Evolutionary conservation across 495 filamentous ascomycete genomes (phyloP).

Genomic region (Annulohypoxylon maeteangense): DNA sequence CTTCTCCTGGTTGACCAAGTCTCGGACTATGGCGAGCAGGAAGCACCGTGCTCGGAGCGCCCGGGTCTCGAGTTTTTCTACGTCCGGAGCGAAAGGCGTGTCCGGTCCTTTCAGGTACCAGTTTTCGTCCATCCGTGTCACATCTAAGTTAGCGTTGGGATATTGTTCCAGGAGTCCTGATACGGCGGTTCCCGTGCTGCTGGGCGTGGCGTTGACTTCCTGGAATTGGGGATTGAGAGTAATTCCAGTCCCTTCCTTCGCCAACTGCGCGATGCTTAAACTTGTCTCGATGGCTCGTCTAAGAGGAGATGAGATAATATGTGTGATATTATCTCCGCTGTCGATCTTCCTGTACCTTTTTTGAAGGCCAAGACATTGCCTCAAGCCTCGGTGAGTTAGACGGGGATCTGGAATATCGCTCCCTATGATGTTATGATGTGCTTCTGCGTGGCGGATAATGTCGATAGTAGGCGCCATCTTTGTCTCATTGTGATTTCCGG

Average conservation of each 20-base stretch:
- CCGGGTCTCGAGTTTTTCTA: conserved; percentile 63
- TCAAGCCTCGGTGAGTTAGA: conserved; percentile 71
- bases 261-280: conserved; percentile 62
- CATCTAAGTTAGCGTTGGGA: conserved; percentile 57
- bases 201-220: conserved; percentile 71
- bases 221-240: conserved; percentile 45
- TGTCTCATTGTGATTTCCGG: background rate
- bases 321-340: conserved; percentile 61
- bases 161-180: conserved; percentile 52
- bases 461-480: conserved; percentile 55
- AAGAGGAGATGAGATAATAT: conserved; percentile 76
- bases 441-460: conserved; percentile 56
- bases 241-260: conserved; percentile 3
- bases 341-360: conserved; percentile 61
- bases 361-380: conserved; percentile 69
- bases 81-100: conserved; percentile 61
- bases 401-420: conserved; percentile 71
- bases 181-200: conserved; percentile 72
- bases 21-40: conserved; percentile 57
- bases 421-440: conserved; percentile 73
- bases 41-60: conserved; percentile 69
- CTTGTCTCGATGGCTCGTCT: conserved; percentile 78
- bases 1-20: conserved; percentile 53
- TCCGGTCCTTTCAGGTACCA: conserved; percentile 72
- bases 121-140: conserved; percentile 57